Base-by-base conservation (phyloP, 1,284 basidiomycete genomes). In the Coniophora puteana region DNA sequence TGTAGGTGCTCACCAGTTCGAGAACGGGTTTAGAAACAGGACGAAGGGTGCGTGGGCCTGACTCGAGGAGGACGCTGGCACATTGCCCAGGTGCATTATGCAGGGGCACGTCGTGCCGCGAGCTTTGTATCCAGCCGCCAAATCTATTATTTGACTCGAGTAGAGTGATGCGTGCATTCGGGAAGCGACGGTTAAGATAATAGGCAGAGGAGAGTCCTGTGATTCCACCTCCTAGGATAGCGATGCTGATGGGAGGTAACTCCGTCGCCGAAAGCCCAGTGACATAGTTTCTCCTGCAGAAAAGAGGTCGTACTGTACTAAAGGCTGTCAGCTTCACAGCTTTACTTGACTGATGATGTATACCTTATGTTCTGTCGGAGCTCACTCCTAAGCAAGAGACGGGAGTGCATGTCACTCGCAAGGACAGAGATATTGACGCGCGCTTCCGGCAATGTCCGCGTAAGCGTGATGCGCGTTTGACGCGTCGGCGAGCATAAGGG, bases 91-190 rank as follows among this genome's bases (percentile, higher is more conserved):
- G 51, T 2, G 52, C 55, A 39, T 70, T 62, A 3, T 59, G 53
- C 39, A 27, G 29, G 36, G 17, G 5, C 26, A 79, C 54, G 6
- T 61, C 47, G n/a, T 85, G 66, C 1, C 76, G 72, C 45, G 84
- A 69, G 48, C 83, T 82, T 43, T 67, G 67, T 1, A 93, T 78
- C 92, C 92, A 97, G 23, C 94, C 94, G 8, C 94, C 94, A 2
- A 87, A 63, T 3, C 80, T 67, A 0, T 66, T 37, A 3, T 75
- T 64, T 49, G 72, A 76, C 52, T 96, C 93, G 16, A 93, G 50
- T 3, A 96, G 52, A 1, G 82, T 74, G 40, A 96, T 78, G 17
- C 59, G 63, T 1, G 75, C 61, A 2, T 65, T 58, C 1, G 81
- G 80, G 45, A 89, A 83, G 6, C 75, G 69, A 39, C 83, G 69